phyloP scores from a whole-genome alignment of 345 rosid genomes.

The Eucalyptus polybractea region DNA sequence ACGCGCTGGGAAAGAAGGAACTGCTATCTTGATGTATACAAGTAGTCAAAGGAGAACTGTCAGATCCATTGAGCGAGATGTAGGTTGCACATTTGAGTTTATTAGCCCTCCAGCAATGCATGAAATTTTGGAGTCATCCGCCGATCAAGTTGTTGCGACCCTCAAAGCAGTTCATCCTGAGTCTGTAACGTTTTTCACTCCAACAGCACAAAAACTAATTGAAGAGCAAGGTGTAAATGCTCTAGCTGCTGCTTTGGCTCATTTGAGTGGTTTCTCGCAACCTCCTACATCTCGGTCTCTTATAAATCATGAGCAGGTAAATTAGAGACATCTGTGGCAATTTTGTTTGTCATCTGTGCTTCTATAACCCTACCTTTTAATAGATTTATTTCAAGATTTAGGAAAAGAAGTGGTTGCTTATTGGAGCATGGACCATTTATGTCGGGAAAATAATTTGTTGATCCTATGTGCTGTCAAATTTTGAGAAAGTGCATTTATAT shows the following conservation, averaged over 20 bases:
- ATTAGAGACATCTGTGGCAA: not conserved
- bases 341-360: not conserved
- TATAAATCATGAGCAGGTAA: constrained; percentile 85
- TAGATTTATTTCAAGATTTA: not conserved
- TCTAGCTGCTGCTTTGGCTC: constrained; percentile 94
- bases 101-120: constrained; percentile 69
- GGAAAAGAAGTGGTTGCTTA: not conserved
- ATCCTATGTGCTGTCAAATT: not conserved
- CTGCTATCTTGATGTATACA: constrained; percentile 77
- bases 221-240: constrained; percentile 81
- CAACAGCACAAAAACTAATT: constrained; percentile 63
- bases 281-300: constrained; percentile 96
- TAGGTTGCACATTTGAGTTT: constrained; percentile 81
- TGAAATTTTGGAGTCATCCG: constrained; percentile 77
- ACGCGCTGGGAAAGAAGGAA: constrained; percentile 96
- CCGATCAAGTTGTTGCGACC: constrained; percentile 81
- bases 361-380: not conserved
- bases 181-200: constrained; percentile 60
- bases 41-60: constrained; percentile 85
- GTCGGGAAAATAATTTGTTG: not conserved
- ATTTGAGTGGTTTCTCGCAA: constrained; percentile 77
- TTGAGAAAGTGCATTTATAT: not conserved
- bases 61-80: constrained; percentile 83
- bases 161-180: constrained; percentile 84
- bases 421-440: not conserved